Percentiles rank a stretch among this genome's conserved stretches.
Conservation (phyloP, 495 filamentous ascomycete genomes). For the Geopyxis carbonaria region DNA sequence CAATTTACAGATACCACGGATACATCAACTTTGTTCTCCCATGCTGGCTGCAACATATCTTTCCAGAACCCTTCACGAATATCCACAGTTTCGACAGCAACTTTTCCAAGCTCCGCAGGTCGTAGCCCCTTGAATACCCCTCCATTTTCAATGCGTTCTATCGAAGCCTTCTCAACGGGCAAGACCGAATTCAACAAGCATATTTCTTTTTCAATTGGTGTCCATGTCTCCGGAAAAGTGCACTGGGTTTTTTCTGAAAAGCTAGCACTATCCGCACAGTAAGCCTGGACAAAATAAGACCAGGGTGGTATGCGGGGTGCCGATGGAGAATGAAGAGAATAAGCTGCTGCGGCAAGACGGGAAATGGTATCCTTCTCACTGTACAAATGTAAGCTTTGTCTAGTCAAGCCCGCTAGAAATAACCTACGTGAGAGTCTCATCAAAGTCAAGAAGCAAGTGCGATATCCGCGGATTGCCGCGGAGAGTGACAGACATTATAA, state of each 20-base stretch:
- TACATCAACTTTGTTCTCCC: slow-evolving; percentile 6
- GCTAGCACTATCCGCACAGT: slow-evolving; percentile 9
- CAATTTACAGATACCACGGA: slow-evolving; percentile 20
- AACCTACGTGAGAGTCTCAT: slow-evolving; percentile 19
- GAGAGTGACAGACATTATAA: too few species aligned
- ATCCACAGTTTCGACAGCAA: slow-evolving; percentile 1
- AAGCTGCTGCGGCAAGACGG: slow-evolving; percentile 12
- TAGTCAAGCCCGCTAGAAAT: too few species aligned
- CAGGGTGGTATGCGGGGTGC: slow-evolving; percentile 6
- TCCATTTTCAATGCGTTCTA: slow-evolving; percentile 14
- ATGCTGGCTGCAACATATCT: slow-evolving; percentile 1
- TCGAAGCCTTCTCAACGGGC: slow-evolving; percentile 13
- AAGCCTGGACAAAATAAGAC: slow-evolving; percentile 8
- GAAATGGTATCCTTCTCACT: slow-evolving; percentile 22
- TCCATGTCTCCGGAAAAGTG: too few species aligned
- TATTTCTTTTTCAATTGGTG: slow-evolving; percentile 8
- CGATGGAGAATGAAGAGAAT: neutral
- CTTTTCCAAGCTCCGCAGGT: slow-evolving; percentile 1
- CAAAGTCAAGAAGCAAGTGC: slow-evolving; percentile 23
- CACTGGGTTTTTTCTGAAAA: too few species aligned
- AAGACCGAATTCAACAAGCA: slow-evolving; percentile 10
- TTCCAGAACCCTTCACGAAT: slow-evolving; percentile 12
- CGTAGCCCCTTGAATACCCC: slow-evolving; percentile 15
- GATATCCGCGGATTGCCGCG: too few species aligned
- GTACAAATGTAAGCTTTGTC: too few species aligned